phyloP scores from a whole-genome alignment of 306 rosid species.

The Lablab purpureus region DNA sequence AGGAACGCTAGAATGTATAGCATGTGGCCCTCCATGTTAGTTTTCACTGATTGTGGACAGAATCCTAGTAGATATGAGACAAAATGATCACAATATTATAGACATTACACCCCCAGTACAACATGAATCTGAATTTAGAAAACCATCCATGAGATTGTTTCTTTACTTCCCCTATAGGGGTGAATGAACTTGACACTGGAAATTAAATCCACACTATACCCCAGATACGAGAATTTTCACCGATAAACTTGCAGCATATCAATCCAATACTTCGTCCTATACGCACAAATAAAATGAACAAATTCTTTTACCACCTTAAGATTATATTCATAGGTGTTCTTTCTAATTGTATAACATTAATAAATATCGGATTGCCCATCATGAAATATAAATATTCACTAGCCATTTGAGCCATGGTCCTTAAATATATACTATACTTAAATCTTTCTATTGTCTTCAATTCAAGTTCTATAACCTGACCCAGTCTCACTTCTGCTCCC shows the following conservation, averaged over 20 bases:
- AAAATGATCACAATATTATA: background rate
- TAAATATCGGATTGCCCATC: background rate
- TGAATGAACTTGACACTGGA: background rate
- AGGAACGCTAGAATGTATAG: background rate
- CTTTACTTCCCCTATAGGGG: background rate
- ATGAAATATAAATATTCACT: background rate
- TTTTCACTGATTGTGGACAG: background rate
- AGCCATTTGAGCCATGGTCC: background rate
- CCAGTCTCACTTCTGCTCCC: background rate
- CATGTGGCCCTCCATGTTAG: background rate
- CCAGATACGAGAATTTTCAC: background rate
- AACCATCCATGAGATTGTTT: background rate
- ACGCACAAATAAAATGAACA: background rate
- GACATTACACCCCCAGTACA: background rate
- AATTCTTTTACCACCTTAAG: background rate
- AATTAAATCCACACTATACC: conserved; percentile 4
- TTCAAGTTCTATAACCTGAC: background rate
- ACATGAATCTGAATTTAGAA: background rate
- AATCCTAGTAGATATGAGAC: background rate
- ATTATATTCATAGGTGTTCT: background rate
- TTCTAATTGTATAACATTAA: background rate
- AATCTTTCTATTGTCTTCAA: conserved; percentile 1
- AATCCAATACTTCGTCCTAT: background rate
- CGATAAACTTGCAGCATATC: background rate
- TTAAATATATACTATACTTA: background rate